Conservation (phyloP, 2,329 filamentous ascomycete genomes). For the Talaromyces amestolkiae region DNA sequence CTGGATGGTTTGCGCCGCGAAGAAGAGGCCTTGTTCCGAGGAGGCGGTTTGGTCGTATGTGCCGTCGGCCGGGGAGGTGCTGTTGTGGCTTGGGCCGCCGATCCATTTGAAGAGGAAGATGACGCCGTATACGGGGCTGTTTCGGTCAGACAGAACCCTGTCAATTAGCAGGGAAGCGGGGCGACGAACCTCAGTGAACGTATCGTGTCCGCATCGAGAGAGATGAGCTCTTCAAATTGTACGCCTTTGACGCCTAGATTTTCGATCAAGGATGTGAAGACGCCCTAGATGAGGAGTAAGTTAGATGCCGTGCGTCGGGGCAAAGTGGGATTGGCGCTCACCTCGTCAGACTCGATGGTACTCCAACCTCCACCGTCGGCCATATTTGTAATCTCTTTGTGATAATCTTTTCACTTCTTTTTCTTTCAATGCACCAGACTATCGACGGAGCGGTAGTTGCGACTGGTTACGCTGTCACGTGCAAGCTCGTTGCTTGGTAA, state of each 20-base stretch:
- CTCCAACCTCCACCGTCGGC: slow-evolving; percentile 74
- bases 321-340: slow-evolving; percentile 44
- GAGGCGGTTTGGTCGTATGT: slow-evolving; percentile 69
- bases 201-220: slow-evolving; percentile 69
- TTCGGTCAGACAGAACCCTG: neutral
- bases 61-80: slow-evolving; percentile 72
- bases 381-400: slow-evolving; percentile 40
- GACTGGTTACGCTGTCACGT: neutral
- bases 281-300: slow-evolving; percentile 58
- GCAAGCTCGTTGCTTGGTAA: neutral
- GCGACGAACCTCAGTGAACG: slow-evolving; percentile 40
- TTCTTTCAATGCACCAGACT: neutral
- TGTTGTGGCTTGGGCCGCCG: slow-evolving; percentile 60
- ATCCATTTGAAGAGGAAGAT: slow-evolving; percentile 97
- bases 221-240: slow-evolving; percentile 94
- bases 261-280: slow-evolving; percentile 96
- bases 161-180: neutral
- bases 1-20: slow-evolving; percentile 95
- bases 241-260: slow-evolving; percentile 87
- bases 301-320: neutral
- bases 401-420: neutral
- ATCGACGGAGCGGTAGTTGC: neutral
- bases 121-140: slow-evolving; percentile 80
- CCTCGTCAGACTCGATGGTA: slow-evolving; percentile 95
- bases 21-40: slow-evolving; percentile 73